Percentiles rank a stretch among this genome's conserved stretches.
Evolutionary conservation across 1,139 yeast species (phyloP).

Genomic region (Taphrina betulina): DNA sequence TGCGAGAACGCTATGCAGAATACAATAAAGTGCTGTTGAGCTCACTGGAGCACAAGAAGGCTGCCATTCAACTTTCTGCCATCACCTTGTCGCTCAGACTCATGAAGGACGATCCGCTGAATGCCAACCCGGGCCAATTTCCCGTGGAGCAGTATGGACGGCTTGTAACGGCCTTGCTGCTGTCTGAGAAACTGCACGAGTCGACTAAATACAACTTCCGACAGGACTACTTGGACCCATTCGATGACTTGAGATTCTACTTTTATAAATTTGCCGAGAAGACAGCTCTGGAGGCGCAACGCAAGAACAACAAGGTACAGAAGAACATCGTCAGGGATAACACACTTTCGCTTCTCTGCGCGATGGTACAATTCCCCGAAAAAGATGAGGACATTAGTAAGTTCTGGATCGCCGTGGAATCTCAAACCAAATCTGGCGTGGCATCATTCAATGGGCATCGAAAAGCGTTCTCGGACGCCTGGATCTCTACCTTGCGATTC

Average conservation of each 20-base stretch:
- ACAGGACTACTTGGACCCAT: slow-evolving; percentile 55
- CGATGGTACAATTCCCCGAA: slow-evolving; percentile 26
- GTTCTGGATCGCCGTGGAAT: slow-evolving; percentile 37
- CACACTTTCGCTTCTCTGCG: slow-evolving; percentile 32
- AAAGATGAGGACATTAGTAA: slow-evolving; percentile 32
- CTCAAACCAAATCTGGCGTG: slow-evolving; percentile 9
- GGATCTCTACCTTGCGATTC: slow-evolving; percentile 59
- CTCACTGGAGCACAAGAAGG: slow-evolving; percentile 44
- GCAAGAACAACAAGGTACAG: slow-evolving; percentile 12
- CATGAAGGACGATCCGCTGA: slow-evolving; percentile 58
- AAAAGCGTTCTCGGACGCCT: slow-evolving; percentile 65
- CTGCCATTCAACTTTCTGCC: slow-evolving; percentile 59
- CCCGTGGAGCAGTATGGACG: slow-evolving; percentile 58
- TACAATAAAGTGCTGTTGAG: slow-evolving; percentile 53
- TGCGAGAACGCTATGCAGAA: slow-evolving; percentile 58
- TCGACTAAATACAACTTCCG: slow-evolving; percentile 62
- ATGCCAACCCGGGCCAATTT: slow-evolving; percentile 60
- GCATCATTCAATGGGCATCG: slow-evolving; percentile 50
- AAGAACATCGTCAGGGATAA: slow-evolving; percentile 25
- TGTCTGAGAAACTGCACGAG: slow-evolving; percentile 41
- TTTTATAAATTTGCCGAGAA: slow-evolving; percentile 35
- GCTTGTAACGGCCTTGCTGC: slow-evolving; percentile 53
- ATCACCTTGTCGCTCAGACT: slow-evolving; percentile 64
- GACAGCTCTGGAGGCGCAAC: slow-evolving; percentile 11
- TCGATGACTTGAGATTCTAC: slow-evolving; percentile 44